phyloP scores from a whole-genome alignment of 106 monocot genomes.

The Dendrobium nobile region DNA sequence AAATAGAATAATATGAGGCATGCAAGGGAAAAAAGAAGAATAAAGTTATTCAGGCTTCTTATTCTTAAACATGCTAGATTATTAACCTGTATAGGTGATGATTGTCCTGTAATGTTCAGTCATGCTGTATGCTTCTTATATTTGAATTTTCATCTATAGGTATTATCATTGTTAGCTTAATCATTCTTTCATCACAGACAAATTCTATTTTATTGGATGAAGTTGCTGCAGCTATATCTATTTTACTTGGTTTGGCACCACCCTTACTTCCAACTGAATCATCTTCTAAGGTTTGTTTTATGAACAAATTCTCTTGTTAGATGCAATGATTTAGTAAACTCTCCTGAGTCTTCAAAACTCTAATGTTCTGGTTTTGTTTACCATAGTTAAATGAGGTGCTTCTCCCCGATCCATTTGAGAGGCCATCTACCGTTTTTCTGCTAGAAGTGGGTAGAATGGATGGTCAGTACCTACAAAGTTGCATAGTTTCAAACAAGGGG shows the following conservation, averaged over 20 bases:
- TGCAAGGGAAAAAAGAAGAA: not conserved
- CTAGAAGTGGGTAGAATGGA: slow-evolving; percentile 58
- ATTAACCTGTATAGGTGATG: not conserved
- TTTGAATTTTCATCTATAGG: not conserved
- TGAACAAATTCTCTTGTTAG: not conserved
- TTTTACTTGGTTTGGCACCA: slow-evolving; percentile 85
- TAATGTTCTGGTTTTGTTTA: not conserved
- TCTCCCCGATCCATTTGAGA: slow-evolving; percentile 69
- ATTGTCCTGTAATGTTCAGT: not conserved
- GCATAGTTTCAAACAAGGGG: not conserved
- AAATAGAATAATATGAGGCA: not conserved
- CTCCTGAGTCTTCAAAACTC: not conserved
- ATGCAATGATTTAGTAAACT: not conserved
- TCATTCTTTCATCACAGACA: not conserved
- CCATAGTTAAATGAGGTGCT: slow-evolving; percentile 65
- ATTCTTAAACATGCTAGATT: slow-evolving; percentile 1
- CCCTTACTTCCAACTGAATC: slow-evolving; percentile 43
- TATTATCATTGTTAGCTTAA: not conserved
- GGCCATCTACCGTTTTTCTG: slow-evolving; percentile 60
- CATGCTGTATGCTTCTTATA: not conserved
- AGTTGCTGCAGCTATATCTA: slow-evolving; percentile 62
- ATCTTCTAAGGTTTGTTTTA: slow-evolving; percentile 51
- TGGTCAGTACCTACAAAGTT: slow-evolving; percentile 27
- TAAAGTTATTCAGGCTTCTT: not conserved
- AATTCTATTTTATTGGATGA: slow-evolving; percentile 27